These are phyloP conservation scores for Clarkia xantiana DNA, from an alignment of 345 rosid genomes.

Conservation along the genomic window DNA sequence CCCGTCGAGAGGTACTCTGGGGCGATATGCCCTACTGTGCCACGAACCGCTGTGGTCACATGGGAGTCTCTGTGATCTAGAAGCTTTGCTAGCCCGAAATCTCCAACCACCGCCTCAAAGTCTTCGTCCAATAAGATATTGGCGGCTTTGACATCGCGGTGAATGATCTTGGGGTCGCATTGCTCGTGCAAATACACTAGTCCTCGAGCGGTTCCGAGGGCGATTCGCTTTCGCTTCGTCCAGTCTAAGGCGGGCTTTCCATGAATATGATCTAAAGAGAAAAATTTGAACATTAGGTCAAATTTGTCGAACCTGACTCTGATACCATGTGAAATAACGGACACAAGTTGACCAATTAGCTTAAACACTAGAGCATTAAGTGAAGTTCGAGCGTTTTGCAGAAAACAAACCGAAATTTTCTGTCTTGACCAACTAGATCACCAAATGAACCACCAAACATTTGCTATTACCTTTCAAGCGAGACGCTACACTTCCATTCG, in stretches of 20 bases:
- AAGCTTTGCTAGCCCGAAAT: conserved; percentile 95
- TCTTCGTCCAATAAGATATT: conserved; percentile 81
- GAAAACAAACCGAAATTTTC: no score
- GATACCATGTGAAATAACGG: no score
- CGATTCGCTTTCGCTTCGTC: conserved; percentile 68
- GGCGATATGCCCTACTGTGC: conserved; percentile 89
- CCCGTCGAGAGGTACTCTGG: conserved; percentile 90
- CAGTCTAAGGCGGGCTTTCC: conserved; percentile 76
- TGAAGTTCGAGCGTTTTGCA: not conserved
- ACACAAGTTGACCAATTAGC: no score
- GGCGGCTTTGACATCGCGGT: conserved; percentile 94
- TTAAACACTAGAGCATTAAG: not conserved
- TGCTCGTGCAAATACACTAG: conserved; percentile 83
- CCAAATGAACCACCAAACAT: no score
- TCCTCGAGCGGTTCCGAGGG: conserved; percentile 87
- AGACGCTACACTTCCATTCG: conserved; percentile 91
- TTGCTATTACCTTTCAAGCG: conserved; percentile 59
- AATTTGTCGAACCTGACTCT: not conserved
- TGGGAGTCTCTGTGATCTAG: conserved; percentile 88
- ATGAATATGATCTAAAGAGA: conserved; percentile 37
- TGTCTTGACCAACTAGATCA: no score
- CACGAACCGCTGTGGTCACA: conserved; percentile 89
- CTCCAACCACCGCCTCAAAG: conserved; percentile 96
- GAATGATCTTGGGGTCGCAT: conserved; percentile 87
- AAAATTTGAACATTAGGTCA: conserved; percentile 1